Percentiles rank a stretch among this genome's conserved stretches.
Evolutionary conservation across 495 filamentous ascomycete species (phyloP).

Genomic region (Penicillium goetzii): DNA sequence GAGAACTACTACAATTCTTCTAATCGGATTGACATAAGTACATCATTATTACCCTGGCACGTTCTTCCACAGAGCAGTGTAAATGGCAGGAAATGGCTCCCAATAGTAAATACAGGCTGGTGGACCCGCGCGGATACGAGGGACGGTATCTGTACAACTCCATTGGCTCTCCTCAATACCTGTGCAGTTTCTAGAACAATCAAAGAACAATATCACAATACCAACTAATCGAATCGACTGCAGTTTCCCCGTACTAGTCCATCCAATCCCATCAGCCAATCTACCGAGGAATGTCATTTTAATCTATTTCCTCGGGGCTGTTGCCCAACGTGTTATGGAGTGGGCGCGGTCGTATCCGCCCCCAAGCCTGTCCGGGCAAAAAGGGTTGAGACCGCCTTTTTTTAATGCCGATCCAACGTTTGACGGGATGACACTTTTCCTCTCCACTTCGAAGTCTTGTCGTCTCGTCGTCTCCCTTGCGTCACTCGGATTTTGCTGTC

Average conservation of each 20-base stretch:
- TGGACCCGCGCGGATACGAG: conserved; percentile 1
- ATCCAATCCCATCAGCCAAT: neutral
- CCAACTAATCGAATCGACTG: neutral
- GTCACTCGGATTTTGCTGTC: neutral
- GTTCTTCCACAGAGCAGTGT: neutral
- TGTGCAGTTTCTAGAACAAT: conserved; percentile 9
- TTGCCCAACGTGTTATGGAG: conserved; percentile 7
- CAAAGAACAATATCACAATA: neutral
- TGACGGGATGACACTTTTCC: conserved; percentile 25
- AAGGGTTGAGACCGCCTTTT: conserved; percentile 29
- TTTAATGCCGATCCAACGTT: conserved; percentile 33
- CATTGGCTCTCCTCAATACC: neutral
- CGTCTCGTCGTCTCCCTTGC: neutral
- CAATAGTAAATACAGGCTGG: neutral
- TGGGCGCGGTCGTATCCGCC: conserved; percentile 13
- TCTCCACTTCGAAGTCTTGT: neutral
- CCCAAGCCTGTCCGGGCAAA: conserved; percentile 20
- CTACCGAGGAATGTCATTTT: neutral
- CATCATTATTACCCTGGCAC: neutral
- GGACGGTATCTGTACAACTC: neutral
- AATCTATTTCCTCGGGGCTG: conserved; percentile 4
- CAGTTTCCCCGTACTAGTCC: neutral
- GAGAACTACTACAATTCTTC: neutral
- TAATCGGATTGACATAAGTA: neutral
- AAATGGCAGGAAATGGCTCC: neutral